Conservation (phyloP, 2,329 filamentous ascomycete genomes). For the Passalora sequoiae region DNA sequence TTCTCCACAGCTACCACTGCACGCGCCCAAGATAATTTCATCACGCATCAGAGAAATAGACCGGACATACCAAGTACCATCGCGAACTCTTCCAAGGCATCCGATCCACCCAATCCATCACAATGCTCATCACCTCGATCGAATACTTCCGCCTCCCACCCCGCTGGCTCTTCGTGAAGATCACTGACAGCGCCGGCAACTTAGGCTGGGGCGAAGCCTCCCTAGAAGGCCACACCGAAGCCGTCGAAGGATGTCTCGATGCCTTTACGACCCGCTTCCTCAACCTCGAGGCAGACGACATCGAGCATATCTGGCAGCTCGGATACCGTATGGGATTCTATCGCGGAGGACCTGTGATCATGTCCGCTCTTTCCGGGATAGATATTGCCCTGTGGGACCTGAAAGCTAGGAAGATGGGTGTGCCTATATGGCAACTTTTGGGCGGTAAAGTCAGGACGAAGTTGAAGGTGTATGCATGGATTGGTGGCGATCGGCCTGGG, state of each 20-base stretch:
- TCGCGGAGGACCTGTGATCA: conserved; percentile 70
- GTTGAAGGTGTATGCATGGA: conserved; percentile 71
- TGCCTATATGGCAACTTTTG: conserved; percentile 68
- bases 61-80: no score
- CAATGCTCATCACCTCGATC: conserved; percentile 55
- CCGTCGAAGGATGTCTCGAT: conserved; percentile 68
- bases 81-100: no score
- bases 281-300: conserved; percentile 68
- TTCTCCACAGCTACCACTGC: no score
- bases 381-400: conserved; percentile 78
- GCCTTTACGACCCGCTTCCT: conserved; percentile 58
- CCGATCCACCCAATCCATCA: no score
- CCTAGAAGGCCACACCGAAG: conserved; percentile 66
- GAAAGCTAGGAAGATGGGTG: conserved; percentile 59
- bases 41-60: no score
- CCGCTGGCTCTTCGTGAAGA: conserved; percentile 72
- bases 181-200: conserved; percentile 60
- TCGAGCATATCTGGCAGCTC: conserved; percentile 75
- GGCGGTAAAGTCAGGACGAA: conserved; percentile 68
- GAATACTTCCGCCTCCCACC: conserved; percentile 72
- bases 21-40: no score
- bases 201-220: conserved; percentile 50
- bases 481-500: conserved; percentile 65
- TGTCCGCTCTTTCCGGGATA: conserved; percentile 71
- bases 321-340: conserved; percentile 67